Conservation (phyloP, 1,284 basidiomycete species). For the Fomitopsis betulina region DNA sequence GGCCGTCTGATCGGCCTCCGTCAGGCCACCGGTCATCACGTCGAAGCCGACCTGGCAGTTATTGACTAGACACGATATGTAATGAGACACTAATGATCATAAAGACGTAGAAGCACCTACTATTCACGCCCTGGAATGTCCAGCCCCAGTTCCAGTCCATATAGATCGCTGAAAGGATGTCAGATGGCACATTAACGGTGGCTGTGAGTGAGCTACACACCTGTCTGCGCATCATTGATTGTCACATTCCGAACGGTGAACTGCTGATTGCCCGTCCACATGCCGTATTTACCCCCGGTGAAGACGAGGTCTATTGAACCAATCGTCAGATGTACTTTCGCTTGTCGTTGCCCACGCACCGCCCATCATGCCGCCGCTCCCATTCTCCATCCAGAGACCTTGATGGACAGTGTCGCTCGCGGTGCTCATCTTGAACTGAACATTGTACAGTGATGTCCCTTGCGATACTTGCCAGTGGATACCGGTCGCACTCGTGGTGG, state of each 20-base stretch:
- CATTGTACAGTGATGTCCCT: constrained; percentile 64
- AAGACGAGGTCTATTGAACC: constrained; percentile 49
- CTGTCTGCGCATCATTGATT: constrained; percentile 47
- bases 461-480: constrained; percentile 80
- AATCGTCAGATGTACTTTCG: background rate
- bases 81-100: too few relatives aligned
- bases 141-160: constrained; percentile 61
- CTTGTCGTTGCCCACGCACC: constrained; percentile 25
- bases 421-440: constrained; percentile 57
- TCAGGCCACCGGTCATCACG: constrained; percentile 41
- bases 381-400: constrained; percentile 71
- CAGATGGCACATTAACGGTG: background rate
- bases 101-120: constrained; percentile 12
- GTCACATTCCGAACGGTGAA: constrained; percentile 52
- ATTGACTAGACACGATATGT: constrained; percentile 34
- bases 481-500: constrained; percentile 48
- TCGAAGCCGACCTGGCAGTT: constrained; percentile 45
- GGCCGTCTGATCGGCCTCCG: constrained; percentile 25
- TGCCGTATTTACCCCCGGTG: constrained; percentile 44
- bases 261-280: constrained; percentile 64
- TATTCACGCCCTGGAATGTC: constrained; percentile 40
- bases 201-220: background rate
- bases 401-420: constrained; percentile 54
- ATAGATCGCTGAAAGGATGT: constrained; percentile 15
- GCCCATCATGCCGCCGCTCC: constrained; percentile 71